These are phyloP conservation scores for Podaxis rugospora DNA, from an alignment of 768 basidiomycete species.

Conservation along the genomic window DNA sequence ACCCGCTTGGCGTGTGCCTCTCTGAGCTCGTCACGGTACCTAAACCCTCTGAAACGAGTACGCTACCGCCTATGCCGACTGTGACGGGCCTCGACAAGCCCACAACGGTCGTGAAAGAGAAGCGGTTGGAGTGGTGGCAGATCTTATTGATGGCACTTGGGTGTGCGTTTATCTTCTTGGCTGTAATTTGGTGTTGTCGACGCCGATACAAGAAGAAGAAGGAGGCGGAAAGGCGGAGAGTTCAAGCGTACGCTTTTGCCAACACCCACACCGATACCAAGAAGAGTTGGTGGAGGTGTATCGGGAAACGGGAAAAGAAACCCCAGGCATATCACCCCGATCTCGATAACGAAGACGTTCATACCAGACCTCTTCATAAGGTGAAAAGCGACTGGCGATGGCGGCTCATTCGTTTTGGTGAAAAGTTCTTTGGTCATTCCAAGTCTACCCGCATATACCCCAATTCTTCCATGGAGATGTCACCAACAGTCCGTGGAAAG, in stretches of 20 bases:
- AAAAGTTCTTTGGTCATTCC: constrained; percentile 54
- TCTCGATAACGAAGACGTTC: neutral
- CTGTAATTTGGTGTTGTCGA: constrained; percentile 65
- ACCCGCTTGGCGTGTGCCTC: constrained; percentile 77
- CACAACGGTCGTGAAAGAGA: constrained; percentile 29
- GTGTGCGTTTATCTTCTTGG: constrained; percentile 73
- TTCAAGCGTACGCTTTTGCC: constrained; percentile 6
- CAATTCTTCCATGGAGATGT: constrained; percentile 4
- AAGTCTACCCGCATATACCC: constrained; percentile 31
- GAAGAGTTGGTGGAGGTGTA: neutral
- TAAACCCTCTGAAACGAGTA: constrained; percentile 41
- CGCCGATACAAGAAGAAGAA: constrained; percentile 65
- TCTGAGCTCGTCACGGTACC: constrained; percentile 60
- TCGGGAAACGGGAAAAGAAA: neutral
- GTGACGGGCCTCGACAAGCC: constrained; percentile 54
- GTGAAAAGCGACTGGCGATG: constrained; percentile 1
- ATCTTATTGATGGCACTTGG: constrained; percentile 82
- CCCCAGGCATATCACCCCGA: neutral
- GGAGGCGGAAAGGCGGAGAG: constrained; percentile 35
- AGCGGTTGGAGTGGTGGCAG: constrained; percentile 75
- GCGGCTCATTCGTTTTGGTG: constrained; percentile 50
- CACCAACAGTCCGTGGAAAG: constrained; percentile 48
- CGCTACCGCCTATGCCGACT: constrained; percentile 46
- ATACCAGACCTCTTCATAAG: neutral
- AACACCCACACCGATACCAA: neutral